A percentile compares a stretch with the other conserved stretches of the same genome.
These are phyloP conservation scores for Geranium brycei DNA, from an alignment of 345 rosid genomes.

Conservation along the genomic window DNA sequence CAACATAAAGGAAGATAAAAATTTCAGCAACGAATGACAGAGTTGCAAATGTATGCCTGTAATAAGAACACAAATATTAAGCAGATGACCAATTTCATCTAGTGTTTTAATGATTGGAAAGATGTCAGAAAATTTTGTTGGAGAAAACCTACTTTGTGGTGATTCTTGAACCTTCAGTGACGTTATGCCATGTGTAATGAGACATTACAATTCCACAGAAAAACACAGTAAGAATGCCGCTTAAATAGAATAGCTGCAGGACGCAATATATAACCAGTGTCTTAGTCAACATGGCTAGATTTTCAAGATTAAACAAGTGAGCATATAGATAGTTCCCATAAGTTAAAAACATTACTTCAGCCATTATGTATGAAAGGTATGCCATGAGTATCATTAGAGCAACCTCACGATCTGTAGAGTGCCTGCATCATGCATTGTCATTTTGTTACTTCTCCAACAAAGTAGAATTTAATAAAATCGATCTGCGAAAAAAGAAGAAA, in stretches of 20 bases:
- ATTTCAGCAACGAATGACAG: conserved; percentile 37
- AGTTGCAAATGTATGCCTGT: conserved; percentile 39
- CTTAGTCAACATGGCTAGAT: not conserved
- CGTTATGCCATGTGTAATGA: conserved; percentile 25
- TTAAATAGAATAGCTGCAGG: conserved; percentile 19
- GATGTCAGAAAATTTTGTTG: not conserved
- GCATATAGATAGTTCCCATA: not conserved
- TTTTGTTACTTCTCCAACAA: not conserved
- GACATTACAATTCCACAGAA: conserved; percentile 24
- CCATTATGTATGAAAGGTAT: conserved; percentile 78
- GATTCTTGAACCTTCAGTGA: conserved; percentile 20
- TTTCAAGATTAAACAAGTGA: not conserved
- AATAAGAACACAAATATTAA: not conserved
- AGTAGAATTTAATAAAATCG: not conserved
- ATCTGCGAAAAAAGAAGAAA: not conserved
- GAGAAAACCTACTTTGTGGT: conserved; percentile 16
- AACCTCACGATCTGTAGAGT: conserved; percentile 83
- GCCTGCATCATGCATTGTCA: conserved; percentile 31
- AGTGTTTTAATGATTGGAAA: not conserved
- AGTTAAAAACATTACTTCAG: conserved; percentile 42
- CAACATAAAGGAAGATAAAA: conserved; percentile 42
- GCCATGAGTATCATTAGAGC: conserved; percentile 89
- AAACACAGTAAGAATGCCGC: conserved; percentile 24
- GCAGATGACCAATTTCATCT: not conserved
- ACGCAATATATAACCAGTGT: not conserved